Percentiles rank a stretch among this genome's conserved stretches.
Conservation (phyloP, 2,329 filamentous ascomycete genomes). For the Trichoderma semiorbis region DNA sequence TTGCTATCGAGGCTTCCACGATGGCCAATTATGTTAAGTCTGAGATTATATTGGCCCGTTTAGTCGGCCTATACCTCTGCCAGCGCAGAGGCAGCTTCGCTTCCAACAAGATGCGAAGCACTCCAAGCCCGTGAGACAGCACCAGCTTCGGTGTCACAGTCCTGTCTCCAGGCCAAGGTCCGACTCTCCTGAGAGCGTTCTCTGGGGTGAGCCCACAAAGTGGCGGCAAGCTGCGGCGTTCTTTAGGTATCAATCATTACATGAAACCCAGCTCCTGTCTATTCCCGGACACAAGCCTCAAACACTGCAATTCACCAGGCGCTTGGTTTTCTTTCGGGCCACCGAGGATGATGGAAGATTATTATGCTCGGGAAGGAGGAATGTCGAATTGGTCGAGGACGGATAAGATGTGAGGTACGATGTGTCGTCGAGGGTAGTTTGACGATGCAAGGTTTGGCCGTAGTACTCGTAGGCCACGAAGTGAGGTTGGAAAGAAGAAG, state of each 20-base stretch:
- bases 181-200: conserved; percentile 26
- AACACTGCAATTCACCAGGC: conserved; percentile 20
- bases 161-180: conserved; percentile 30
- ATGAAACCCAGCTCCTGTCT: conserved; percentile 34
- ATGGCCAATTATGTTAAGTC: background rate
- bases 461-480: conserved; percentile 18
- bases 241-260: conserved; percentile 36
- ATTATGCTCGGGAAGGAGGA: conserved; percentile 21
- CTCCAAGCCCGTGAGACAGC: conserved; percentile 35
- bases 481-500: conserved; percentile 23
- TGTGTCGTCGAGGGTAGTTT: background rate
- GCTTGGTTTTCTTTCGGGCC: conserved; percentile 16
- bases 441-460: conserved; percentile 32
- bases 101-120: conserved; percentile 18
- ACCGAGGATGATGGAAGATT: conserved; percentile 18
- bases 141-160: conserved; percentile 40
- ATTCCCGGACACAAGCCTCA: conserved; percentile 27
- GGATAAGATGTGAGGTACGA: background rate
- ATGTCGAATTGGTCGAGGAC: conserved; percentile 19
- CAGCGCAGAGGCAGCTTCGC: conserved; percentile 11
- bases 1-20: conserved; percentile 27
- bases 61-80: conserved; percentile 6
- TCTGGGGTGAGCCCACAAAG: conserved; percentile 28
- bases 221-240: conserved; percentile 33
- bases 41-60: conserved; percentile 3